phyloP scores from a whole-genome alignment of 2,329 filamentous ascomycete species.

The Shiraia sp. region DNA sequence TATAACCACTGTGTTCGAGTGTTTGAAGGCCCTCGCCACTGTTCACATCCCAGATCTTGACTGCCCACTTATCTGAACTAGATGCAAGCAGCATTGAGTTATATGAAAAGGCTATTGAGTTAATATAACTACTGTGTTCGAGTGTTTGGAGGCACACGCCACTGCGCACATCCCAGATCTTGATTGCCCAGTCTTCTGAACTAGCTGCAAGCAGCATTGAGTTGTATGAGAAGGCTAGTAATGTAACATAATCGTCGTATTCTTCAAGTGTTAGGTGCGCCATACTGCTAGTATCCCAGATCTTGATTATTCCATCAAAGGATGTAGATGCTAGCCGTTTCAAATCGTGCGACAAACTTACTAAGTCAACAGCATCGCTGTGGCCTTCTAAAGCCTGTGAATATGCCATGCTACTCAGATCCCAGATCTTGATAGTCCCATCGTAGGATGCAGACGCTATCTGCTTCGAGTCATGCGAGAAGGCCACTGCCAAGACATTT shows the following conservation, averaged over 20 bases:
- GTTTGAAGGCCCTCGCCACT: conserved; percentile 9
- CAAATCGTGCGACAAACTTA: conserved; percentile 13
- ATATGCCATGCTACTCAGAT: neutral
- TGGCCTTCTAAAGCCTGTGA: conserved; percentile 17
- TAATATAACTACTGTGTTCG: too few relatives aligned
- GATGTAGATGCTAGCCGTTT: conserved; percentile 11
- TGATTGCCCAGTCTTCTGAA: too few relatives aligned
- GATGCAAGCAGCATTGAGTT: too few relatives aligned
- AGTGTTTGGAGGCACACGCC: conserved; percentile 8
- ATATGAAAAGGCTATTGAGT: too few relatives aligned
- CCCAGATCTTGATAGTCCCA: conserved; percentile 1
- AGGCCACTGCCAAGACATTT: conserved; percentile 1
- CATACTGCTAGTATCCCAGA: too few relatives aligned
- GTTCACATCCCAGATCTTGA: too few relatives aligned
- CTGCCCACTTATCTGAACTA: too few relatives aligned
- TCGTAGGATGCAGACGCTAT: conserved; percentile 1
- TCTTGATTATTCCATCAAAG: conserved; percentile 5
- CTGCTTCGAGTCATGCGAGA: conserved; percentile 3
- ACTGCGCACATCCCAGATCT: conserved; percentile 15
- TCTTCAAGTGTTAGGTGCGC: too few relatives aligned
- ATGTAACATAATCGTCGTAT: conserved; percentile 7
- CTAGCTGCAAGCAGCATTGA: too few relatives aligned
- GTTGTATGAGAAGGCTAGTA: too few relatives aligned
- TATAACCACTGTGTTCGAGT: too few relatives aligned
- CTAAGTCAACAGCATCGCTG: conserved; percentile 3